These are phyloP conservation scores for Datisca glomerata DNA, from an alignment of 306 rosid species.

Conservation along the genomic window DNA sequence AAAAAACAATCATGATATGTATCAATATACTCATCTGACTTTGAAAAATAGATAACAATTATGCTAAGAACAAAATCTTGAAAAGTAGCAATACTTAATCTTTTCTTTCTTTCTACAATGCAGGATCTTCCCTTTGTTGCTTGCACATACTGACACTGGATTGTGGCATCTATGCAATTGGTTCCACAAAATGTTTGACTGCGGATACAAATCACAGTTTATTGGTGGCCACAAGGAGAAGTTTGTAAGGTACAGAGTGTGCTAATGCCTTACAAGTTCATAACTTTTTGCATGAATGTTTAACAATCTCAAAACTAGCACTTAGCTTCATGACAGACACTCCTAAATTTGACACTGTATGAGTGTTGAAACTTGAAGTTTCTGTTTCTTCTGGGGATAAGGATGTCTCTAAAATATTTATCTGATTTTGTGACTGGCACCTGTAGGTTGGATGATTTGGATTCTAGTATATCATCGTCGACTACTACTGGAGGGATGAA, in stretches of 20 bases:
- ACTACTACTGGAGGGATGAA: conserved; percentile 37
- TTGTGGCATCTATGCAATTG: conserved; percentile 15
- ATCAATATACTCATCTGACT: background rate
- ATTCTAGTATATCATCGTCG: conserved; percentile 18
- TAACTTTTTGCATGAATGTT: background rate
- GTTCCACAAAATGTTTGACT: conserved; percentile 30
- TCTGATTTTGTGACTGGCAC: no score
- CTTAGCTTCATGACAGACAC: background rate
- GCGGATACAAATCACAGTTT: conserved; percentile 30
- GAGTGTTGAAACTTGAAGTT: background rate
- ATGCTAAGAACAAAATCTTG: no score
- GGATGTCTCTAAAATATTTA: no score
- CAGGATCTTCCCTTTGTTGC: no score
- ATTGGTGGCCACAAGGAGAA: conserved; percentile 31
- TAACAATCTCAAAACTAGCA: background rate
- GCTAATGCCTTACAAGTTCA: background rate
- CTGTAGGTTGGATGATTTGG: conserved; percentile 12
- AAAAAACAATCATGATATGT: background rate
- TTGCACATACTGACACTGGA: background rate
- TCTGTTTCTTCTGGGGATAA: background rate
- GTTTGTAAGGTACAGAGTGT: conserved; percentile 25
- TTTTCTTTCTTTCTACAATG: no score
- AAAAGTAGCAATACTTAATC: no score
- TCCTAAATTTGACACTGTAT: background rate
- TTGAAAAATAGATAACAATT: background rate